Evolutionary conservation across 2,329 filamentous ascomycete species (phyloP).

Genomic region (Tolypocladium tropicale): DNA sequence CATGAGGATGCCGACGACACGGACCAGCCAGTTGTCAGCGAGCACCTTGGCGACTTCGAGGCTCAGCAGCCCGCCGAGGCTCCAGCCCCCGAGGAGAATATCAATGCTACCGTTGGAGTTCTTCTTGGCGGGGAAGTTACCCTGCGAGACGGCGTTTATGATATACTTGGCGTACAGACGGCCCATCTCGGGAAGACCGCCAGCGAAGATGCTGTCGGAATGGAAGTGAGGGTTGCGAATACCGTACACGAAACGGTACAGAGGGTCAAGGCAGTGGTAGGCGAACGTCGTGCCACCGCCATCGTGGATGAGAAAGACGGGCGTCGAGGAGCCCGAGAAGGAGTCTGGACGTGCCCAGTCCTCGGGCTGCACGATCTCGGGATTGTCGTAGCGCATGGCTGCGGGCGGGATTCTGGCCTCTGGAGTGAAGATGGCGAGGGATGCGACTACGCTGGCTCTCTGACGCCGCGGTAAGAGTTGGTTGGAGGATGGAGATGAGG

Average conservation of each 20-base stretch:
- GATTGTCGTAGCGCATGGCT: conserved; percentile 12
- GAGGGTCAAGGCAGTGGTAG: conserved; percentile 41
- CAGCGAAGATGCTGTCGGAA: conserved; percentile 34
- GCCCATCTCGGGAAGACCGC: conserved; percentile 45
- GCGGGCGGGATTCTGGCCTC: background rate
- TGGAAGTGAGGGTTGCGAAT: conserved; percentile 45
- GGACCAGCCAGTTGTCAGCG: conserved; percentile 21
- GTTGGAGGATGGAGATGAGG: background rate
- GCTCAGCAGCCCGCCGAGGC: conserved; percentile 40
- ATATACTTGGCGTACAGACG: conserved; percentile 37
- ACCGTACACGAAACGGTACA: conserved; percentile 40
- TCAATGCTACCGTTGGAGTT: conserved; percentile 18
- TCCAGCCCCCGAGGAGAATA: conserved; percentile 46
- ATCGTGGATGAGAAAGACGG: conserved; percentile 48
- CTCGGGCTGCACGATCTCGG: conserved; percentile 23
- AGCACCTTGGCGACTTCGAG: conserved; percentile 39
- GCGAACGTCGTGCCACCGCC: conserved; percentile 50
- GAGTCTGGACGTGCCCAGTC: conserved; percentile 15
- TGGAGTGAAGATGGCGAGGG: background rate
- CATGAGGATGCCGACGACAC: conserved; percentile 39
- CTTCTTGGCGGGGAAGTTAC: conserved; percentile 16
- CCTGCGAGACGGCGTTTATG: conserved; percentile 20
- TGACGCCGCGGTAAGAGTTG: background rate
- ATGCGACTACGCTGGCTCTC: background rate
- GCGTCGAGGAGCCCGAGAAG: conserved; percentile 18